Conservation (phyloP, 805 yeast genomes). For the Hemisphaericaspora nanyangensis region DNA sequence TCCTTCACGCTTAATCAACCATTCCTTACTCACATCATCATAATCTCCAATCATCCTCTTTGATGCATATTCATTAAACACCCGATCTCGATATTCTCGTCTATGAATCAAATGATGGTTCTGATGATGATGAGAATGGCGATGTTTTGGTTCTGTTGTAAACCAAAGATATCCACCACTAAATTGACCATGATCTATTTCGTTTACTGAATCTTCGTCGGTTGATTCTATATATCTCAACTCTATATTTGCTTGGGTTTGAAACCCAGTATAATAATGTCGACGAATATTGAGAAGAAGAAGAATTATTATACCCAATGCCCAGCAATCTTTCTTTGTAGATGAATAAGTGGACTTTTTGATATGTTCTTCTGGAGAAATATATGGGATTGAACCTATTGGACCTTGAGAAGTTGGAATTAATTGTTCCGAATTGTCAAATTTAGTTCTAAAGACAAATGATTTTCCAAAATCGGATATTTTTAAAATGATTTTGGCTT, state of each 20-base stretch:
- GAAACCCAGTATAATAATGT: constrained; percentile 18
- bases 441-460: constrained; percentile 84
- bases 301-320: constrained; percentile 57
- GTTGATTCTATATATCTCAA: constrained; percentile 2
- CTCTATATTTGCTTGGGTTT: constrained; percentile 5
- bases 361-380: constrained; percentile 84
- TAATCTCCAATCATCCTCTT: constrained; percentile 40
- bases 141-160: constrained; percentile 22
- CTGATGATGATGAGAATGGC: constrained; percentile 3
- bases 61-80: constrained; percentile 39
- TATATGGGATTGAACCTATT: constrained; percentile 87
- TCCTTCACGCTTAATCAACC: constrained; percentile 35
- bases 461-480: constrained; percentile 84
- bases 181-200: too few species aligned
- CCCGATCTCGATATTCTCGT: constrained; percentile 24
- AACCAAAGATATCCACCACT: constrained; percentile 30
- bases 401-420: constrained; percentile 60
- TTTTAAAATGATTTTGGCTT: constrained; percentile 19
- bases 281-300: constrained; percentile 26
- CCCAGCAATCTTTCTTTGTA: constrained; percentile 80
- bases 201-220: constrained; percentile 10
- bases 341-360: constrained; percentile 3
- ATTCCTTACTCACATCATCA: constrained; percentile 26
- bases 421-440: constrained; percentile 48
- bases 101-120: constrained; percentile 1